Conservation (phyloP, 352 stramenopile species). For the Globisporangium paroecandrum region DNA sequence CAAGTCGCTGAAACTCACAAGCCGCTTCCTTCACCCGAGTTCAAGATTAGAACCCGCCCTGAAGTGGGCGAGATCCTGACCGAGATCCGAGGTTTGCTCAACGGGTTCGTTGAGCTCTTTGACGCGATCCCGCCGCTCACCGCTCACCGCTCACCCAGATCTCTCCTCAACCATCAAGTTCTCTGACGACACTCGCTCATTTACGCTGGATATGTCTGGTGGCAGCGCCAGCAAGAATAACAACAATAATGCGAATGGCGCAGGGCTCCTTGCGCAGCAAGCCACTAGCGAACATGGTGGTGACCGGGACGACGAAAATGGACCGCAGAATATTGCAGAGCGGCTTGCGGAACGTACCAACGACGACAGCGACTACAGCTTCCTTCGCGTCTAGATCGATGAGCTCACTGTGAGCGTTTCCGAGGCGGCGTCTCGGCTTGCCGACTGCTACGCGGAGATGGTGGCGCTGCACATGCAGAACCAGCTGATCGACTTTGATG, state of each 20-base stretch:
- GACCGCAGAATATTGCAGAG: constrained; percentile 1
- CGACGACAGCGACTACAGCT: constrained; percentile 30
- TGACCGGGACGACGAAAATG: constrained; percentile 10
- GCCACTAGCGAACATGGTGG: constrained; percentile 1
- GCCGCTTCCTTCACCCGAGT: neutral
- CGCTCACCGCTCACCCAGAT: constrained; percentile 33
- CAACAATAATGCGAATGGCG: neutral
- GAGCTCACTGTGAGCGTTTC: constrained; percentile 30
- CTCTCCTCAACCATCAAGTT: constrained; percentile 48
- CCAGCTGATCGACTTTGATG: constrained; percentile 44
- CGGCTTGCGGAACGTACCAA: constrained; percentile 35
- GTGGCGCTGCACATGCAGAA: constrained; percentile 39
- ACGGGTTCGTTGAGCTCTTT: constrained; percentile 38
- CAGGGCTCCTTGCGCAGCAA: neutral
- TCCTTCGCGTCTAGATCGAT: constrained; percentile 37
- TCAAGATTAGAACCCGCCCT: constrained; percentile 35
- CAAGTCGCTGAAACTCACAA: neutral
- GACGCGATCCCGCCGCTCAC: constrained; percentile 34
- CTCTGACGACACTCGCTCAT: constrained; percentile 41
- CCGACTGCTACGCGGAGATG: constrained; percentile 29
- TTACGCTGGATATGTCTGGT: constrained; percentile 11
- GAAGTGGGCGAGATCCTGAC: constrained; percentile 26
- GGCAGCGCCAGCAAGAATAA: neutral
- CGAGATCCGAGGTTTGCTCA: constrained; percentile 28
- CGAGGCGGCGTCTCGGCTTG: constrained; percentile 24